Evolutionary conservation across 805 yeast genomes (phyloP), one percentile per base, ranked within the genome.

Genomic region (Kazachstania psychrophila): DNA sequence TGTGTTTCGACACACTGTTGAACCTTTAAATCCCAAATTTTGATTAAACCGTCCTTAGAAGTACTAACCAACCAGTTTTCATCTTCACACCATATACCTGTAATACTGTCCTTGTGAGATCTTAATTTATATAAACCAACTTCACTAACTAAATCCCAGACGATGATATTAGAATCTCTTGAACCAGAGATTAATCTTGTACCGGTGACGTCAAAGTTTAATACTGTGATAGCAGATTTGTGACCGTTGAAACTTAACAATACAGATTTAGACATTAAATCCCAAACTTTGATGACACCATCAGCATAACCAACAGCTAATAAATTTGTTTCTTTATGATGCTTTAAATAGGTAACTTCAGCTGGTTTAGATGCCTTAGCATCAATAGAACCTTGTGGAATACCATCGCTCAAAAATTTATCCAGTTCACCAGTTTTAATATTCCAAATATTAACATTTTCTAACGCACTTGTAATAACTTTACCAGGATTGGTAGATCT

Each of bases 111-210:
- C 56, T 82, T 79, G 58, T 92, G 98, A 5, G 96, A 87, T 56
- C 83, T 75, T 42, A 92, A 69, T 51, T 89, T 80, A 64, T 74
- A 83, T 23, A 89, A 61, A 10, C 99, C 99, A 19, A 73, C 77
- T 65, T 92, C 99, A 8, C 85, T 82, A 12, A 92, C 88, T 38
- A 92, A 71, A 64, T 92, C 99, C 99, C 99, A 92, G 47, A 87
- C 69, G 43, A 92, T 80, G 23, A 89, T 75, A 37, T 74, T 68
- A 4, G 96, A 72, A 59, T 92, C 99, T 33, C 73, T 72, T 1
- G 95, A 79, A 2, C 97, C 98, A 5, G 95, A 82, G 23, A 79
- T 72, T 13, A 92, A 64, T 43, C 92, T 68, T 0, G 97, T 87
- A 31, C 97, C 97, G 26, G 79, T 77, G 12, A 58, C 49, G 54